These are phyloP conservation scores for Purshia tridentata DNA, from an alignment of 306 rosid species.

Conservation along the genomic window DNA sequence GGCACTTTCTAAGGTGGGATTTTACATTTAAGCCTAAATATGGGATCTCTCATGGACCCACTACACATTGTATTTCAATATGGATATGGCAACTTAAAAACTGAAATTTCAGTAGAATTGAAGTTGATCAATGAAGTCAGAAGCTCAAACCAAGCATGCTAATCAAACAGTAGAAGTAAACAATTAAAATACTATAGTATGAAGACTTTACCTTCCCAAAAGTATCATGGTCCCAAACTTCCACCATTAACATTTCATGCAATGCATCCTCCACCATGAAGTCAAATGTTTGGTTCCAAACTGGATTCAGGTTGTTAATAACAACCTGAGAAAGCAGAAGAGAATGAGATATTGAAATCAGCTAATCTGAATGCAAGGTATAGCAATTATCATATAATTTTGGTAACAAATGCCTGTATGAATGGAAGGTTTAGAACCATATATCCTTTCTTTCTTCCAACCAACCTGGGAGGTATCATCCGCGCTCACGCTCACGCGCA, in stretches of 20 bases:
- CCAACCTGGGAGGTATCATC: too few relatives aligned
- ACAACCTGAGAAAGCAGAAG: conserved; percentile 57
- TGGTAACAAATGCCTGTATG: too few relatives aligned
- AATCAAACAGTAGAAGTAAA: background rate
- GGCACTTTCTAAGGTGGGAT: too few relatives aligned
- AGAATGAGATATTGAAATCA: background rate
- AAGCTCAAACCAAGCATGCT: background rate
- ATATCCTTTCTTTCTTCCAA: too few relatives aligned
- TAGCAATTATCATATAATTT: too few relatives aligned
- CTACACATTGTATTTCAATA: too few relatives aligned
- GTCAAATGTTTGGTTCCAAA: conserved; percentile 95
- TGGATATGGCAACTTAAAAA: background rate
- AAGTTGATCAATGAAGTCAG: background rate
- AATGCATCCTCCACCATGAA: conserved; percentile 93
- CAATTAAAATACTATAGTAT: background rate
- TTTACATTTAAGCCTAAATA: too few relatives aligned
- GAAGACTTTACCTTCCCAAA: conserved; percentile 75
- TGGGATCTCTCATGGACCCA: too few relatives aligned
- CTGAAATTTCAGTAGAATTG: background rate
- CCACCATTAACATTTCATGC: conserved; percentile 76
- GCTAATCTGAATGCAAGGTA: background rate
- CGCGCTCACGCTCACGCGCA: too few relatives aligned
- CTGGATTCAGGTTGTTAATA: conserved; percentile 74
- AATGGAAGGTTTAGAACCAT: too few relatives aligned
- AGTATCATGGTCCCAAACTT: conserved; percentile 93